Percentiles rank a stretch among this genome's conserved stretches.
Evolutionary conservation across 2,329 filamentous ascomycete genomes (phyloP).

Genomic region (Conoideocrella luteorostrata): DNA sequence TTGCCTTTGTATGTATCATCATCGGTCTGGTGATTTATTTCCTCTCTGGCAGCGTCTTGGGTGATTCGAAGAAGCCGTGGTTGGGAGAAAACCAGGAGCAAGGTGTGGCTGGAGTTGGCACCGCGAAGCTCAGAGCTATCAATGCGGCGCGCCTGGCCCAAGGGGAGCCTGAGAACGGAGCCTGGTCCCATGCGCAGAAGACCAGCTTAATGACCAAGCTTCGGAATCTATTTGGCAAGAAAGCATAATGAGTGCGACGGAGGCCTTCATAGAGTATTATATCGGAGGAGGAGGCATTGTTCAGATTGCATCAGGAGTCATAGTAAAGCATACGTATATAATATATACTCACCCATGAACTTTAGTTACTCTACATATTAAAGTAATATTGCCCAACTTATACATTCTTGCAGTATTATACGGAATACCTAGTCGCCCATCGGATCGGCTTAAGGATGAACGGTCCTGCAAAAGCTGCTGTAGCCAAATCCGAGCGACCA

Average conservation of each 20-base stretch:
- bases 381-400: no score
- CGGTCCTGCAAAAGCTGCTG: no score
- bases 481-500: no score
- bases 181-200: not conserved
- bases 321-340: no score
- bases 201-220: not conserved
- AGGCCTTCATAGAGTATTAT: not conserved
- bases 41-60: slow-evolving; percentile 70
- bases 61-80: slow-evolving; percentile 93
- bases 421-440: no score
- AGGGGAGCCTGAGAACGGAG: slow-evolving; percentile 22
- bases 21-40: slow-evolving; percentile 84
- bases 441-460: no score
- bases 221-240: slow-evolving; percentile 1
- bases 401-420: no score
- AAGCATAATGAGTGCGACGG: not conserved
- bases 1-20: slow-evolving; percentile 91
- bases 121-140: slow-evolving; percentile 71
- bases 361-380: no score
- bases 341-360: no score
- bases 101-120: slow-evolving; percentile 75
- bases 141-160: slow-evolving; percentile 44
- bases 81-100: slow-evolving; percentile 78
- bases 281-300: no score
- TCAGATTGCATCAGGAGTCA: no score